Conservation (phyloP, 2,329 filamentous ascomycete species). For the Claviceps sp. region DNA sequence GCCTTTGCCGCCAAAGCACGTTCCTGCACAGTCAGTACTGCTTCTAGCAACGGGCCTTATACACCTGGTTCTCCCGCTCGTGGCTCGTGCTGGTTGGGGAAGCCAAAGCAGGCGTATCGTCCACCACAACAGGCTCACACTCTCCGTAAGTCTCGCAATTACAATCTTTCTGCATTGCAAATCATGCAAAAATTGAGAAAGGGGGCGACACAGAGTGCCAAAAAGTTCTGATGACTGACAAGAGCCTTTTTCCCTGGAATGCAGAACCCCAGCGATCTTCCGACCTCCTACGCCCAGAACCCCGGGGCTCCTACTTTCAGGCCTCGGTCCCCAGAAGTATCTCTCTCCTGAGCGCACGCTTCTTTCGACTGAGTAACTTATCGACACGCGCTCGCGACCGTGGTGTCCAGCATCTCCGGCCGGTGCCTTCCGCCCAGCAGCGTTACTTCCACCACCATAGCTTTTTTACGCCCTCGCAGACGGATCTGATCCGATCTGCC, state of each 20-base stretch:
- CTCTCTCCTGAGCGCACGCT: slow-evolving; percentile 7
- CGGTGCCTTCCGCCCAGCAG: background rate
- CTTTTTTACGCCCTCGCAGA: slow-evolving; percentile 17
- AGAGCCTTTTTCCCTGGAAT: background rate
- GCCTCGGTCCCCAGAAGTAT: slow-evolving; percentile 5
- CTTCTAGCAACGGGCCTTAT: slow-evolving; percentile 13
- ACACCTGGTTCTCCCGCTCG: slow-evolving; percentile 15
- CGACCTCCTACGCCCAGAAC: slow-evolving; percentile 1
- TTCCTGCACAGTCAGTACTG: slow-evolving; percentile 19
- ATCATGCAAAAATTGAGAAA: background rate
- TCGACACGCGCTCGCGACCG: slow-evolving; percentile 10
- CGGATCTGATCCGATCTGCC: slow-evolving; percentile 18
- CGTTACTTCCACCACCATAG: slow-evolving; percentile 8
- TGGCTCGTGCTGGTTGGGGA: slow-evolving; percentile 2
- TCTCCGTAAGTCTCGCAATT: slow-evolving; percentile 1
- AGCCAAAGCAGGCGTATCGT: background rate
- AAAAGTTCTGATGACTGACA: background rate
- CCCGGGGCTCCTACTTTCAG: slow-evolving; percentile 5
- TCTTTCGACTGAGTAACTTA: slow-evolving; percentile 13
- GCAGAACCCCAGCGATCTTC: slow-evolving; percentile 3
- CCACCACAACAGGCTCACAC: background rate
- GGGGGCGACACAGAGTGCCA: no score
- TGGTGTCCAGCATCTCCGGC: background rate
- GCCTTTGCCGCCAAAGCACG: slow-evolving; percentile 17
- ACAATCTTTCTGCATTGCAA: background rate